Evolutionary conservation across 176 grass and related monocot species (phyloP).

Genomic region (barley (Hordeum vulgare)): MorexV3_pseudomolecules_assembly NC_058520.1:546479618-546480117

Average conservation of each 20-base stretch:
- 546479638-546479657: background rate
- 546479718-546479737: background rate
- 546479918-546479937: background rate
- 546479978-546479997: background rate
- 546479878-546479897: background rate
- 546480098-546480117: conserved; percentile 9
- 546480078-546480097: background rate
- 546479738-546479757: background rate
- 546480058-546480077: background rate
- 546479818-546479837: background rate
- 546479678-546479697: background rate
- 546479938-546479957: background rate
- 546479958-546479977: background rate
- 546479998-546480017: background rate
- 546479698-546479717: background rate
- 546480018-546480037: background rate
- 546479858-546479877: background rate
- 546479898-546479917: background rate
- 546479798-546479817: too few relatives aligned
- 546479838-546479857: conserved; percentile 3
- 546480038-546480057: background rate
- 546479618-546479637: background rate
- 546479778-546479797: too few relatives aligned
- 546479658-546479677: background rate
- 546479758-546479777: too few relatives aligned